Base-by-base conservation (phyloP, 164 flowering plant genomes). In the Echeveria elegans region DNA sequence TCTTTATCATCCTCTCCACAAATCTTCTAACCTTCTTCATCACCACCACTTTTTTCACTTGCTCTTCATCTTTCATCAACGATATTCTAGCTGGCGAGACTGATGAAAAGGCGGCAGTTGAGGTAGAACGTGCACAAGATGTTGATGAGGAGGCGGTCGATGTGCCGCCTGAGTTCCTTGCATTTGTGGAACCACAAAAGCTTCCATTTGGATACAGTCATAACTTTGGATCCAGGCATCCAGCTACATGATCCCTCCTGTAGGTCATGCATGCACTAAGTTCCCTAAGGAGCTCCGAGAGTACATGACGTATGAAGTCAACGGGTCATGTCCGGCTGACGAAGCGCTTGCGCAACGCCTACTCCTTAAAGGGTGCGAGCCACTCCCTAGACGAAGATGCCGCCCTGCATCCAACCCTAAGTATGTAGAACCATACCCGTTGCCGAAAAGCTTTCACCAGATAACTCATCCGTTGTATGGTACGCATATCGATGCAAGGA, bases 311-410 rank as follows among this genome's bases (percentile, higher is more conserved):
- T n/a, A n/a, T n/a, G n/a, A n/a, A n/a, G n/a, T 86, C 64, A 77
- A 86, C 85, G 86, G 84, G 0, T 72, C 81, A 0, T 87, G 88
- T 72, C 88, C 88, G 0, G 85, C 77, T 32, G 92, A 87, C 37
- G 87, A 83, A 21, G 72, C 79, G 21, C 65, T 85, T 0, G 86
- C 82, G 5, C 93, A 88, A 40, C 79, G 70, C 26, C 86, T 85
- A 48, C 82, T 88, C 64, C 86, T 88, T 61, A 75, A 71, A 40
- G 93, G 90, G 64, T 88, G 92, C 66, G 88, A 88, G 73, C 93
- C 93, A 0, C 88, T 87, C 26, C 92, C 92, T 1, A 79, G 89
- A 61, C 81, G 89, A 31, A 82, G 93, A 8, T 88, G 93, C 76
- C 86, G 75, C 37, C 76, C 86, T 1, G 72, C 73, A 0, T 70